Evolutionary conservation across 2,329 filamentous ascomycete species (phyloP).

Genomic region (Podosphaera fusca): DNA sequence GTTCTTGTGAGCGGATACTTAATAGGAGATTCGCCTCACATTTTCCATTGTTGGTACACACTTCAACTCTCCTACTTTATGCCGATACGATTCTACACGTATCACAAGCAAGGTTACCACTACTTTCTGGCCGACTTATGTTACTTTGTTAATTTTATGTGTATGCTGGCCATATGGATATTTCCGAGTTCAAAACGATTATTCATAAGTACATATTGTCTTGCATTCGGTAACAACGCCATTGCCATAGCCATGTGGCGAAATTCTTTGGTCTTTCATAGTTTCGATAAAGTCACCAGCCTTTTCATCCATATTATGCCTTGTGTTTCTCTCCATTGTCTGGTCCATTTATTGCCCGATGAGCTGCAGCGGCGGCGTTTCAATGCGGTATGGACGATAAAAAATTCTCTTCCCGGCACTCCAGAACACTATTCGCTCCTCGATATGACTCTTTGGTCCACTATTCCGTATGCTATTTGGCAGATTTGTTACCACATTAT

Average conservation of each 20-base stretch:
- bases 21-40: conserved; percentile 63
- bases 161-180: conserved; percentile 64
- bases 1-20: conserved; percentile 93
- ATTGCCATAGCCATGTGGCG: conserved; percentile 98
- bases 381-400: conserved; percentile 69
- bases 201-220: conserved; percentile 76
- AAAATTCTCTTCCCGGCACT: conserved; percentile 40
- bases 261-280: conserved; percentile 95
- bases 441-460: conserved; percentile 87
- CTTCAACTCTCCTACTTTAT: conserved; percentile 79
- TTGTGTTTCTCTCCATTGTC: conserved; percentile 73
- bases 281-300: conserved; percentile 86
- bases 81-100: conserved; percentile 83
- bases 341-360: conserved; percentile 58
- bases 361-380: conserved; percentile 47
- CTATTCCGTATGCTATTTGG: conserved; percentile 80
- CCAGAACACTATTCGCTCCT: conserved; percentile 56
- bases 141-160: conserved; percentile 88
- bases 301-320: conserved; percentile 99
- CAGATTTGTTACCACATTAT: conserved; percentile 83
- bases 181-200: conserved; percentile 80
- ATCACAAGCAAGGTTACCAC: conserved; percentile 77
- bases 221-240: conserved; percentile 90
- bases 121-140: conserved; percentile 95
- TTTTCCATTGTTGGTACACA: conserved; percentile 86